Percentiles rank a stretch among this genome's conserved stretches.
Evolutionary conservation across 2,329 filamentous ascomycete species (phyloP).

Genomic region (Thelonectria discophora): DNA sequence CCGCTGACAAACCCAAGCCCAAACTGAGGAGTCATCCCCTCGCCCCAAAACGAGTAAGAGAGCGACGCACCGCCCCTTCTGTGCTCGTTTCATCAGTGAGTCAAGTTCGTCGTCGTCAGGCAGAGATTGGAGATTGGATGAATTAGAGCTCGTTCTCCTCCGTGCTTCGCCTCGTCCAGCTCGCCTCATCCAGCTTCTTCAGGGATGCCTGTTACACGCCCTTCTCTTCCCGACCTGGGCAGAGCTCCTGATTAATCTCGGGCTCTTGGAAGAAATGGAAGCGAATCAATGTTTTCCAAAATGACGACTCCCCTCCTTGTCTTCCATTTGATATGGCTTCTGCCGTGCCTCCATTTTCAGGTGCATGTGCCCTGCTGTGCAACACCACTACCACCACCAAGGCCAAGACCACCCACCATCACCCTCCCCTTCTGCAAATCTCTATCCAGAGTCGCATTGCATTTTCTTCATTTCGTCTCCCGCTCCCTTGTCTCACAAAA

Average conservation of each 20-base stretch:
- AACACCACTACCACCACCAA: neutral
- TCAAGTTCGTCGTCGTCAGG: neutral
- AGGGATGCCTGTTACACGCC: neutral
- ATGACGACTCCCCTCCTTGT: no score
- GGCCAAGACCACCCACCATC: no score
- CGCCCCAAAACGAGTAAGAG: neutral
- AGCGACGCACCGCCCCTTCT: neutral
- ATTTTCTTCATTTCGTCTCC: no score
- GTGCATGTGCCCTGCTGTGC: constrained; percentile 3
- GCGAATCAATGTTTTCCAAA: no score
- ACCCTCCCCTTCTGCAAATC: no score
- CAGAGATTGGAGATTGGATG: neutral
- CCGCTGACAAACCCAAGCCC: no score
- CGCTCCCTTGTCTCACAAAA: neutral
- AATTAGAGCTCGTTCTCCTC: no score
- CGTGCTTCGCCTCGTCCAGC: no score
- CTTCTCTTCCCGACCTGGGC: no score
- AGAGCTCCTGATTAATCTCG: no score
- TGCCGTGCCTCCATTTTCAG: neutral
- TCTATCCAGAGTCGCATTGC: no score
- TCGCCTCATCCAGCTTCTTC: neutral
- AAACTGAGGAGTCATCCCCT: neutral
- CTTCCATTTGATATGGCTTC: neutral
- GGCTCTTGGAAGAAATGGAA: no score
- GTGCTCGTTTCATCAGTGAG: neutral